Conservation (phyloP, 2,329 filamentous ascomycete species). For the Basipetospora chlamydospora region DNA sequence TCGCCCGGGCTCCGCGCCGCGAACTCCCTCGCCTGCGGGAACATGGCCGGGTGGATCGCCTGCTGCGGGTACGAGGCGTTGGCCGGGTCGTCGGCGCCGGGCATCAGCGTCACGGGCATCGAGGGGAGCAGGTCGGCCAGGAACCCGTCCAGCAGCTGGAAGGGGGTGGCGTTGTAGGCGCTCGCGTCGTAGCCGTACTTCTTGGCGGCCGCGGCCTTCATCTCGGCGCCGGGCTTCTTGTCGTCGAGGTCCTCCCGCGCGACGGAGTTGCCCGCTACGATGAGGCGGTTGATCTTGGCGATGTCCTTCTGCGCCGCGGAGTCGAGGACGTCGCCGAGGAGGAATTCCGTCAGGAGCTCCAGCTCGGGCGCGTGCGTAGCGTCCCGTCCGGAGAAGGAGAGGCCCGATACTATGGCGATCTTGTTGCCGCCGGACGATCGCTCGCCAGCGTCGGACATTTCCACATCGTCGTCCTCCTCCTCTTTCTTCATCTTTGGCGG, state of each 20-base stretch:
- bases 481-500: slow-evolving; percentile 16
- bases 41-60: slow-evolving; percentile 83
- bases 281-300: slow-evolving; percentile 62
- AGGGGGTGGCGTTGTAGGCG: slow-evolving; percentile 75
- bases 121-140: slow-evolving; percentile 68
- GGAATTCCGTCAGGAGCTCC: slow-evolving; percentile 69
- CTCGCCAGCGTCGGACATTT: slow-evolving; percentile 38
- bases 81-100: slow-evolving; percentile 72
- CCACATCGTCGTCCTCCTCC: slow-evolving; percentile 28
- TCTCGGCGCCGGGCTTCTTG: no score
- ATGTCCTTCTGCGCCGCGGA: slow-evolving; percentile 42
- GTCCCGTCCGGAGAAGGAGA: slow-evolving; percentile 65
- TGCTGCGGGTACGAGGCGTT: slow-evolving; percentile 87
- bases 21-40: slow-evolving; percentile 61
- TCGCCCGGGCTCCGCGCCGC: slow-evolving; percentile 30
- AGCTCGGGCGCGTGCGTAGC: slow-evolving; percentile 59
- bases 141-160: slow-evolving; percentile 70
- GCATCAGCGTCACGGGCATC: slow-evolving; percentile 77
- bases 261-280: slow-evolving; percentile 87
- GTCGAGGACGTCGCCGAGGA: slow-evolving; percentile 67
- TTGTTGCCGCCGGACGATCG: slow-evolving; percentile 25
- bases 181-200: slow-evolving; percentile 93
- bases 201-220: slow-evolving; percentile 40
- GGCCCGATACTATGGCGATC: slow-evolving; percentile 76
- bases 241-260: slow-evolving; percentile 35